phyloP scores from a whole-genome alignment of 2,329 filamentous ascomycete genomes.

The Aspergillus glaucus region DNA sequence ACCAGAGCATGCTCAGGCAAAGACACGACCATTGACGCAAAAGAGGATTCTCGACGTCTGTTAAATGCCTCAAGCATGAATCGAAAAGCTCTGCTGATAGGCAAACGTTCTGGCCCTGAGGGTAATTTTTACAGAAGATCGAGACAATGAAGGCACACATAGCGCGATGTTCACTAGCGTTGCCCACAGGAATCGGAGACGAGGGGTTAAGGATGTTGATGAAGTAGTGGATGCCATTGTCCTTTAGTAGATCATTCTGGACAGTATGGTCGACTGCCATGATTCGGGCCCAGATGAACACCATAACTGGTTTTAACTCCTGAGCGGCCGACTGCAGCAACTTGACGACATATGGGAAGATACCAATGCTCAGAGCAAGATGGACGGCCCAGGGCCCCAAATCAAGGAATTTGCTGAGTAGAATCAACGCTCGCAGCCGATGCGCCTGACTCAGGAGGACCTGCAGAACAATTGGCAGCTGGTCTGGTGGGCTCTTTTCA shows the following conservation, averaged over 20 bases:
- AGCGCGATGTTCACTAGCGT: constrained; percentile 88
- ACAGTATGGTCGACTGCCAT: constrained; percentile 92
- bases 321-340: constrained; percentile 88
- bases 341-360: constrained; percentile 98
- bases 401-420: constrained; percentile 89
- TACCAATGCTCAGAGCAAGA: constrained; percentile 91
- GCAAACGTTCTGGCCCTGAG: constrained; percentile 84
- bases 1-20: constrained; percentile 92
- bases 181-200: constrained; percentile 75
- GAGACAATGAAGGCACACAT: constrained; percentile 98
- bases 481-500: constrained; percentile 81
- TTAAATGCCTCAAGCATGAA: constrained; percentile 75
- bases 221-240: constrained; percentile 96
- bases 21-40: constrained; percentile 93
- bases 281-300: constrained; percentile 97
- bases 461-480: constrained; percentile 91
- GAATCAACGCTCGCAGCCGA: constrained; percentile 78
- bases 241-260: constrained; percentile 88
- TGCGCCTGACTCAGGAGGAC: constrained; percentile 95
- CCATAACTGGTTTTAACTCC: constrained; percentile 96
- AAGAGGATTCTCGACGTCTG: constrained; percentile 79
- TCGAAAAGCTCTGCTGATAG: constrained; percentile 85
- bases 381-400: constrained; percentile 98
- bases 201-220: constrained; percentile 82
- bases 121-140: constrained; percentile 94